Conservation (phyloP, 805 yeast genomes). For the Cyberlindnera bimundalis region DNA sequence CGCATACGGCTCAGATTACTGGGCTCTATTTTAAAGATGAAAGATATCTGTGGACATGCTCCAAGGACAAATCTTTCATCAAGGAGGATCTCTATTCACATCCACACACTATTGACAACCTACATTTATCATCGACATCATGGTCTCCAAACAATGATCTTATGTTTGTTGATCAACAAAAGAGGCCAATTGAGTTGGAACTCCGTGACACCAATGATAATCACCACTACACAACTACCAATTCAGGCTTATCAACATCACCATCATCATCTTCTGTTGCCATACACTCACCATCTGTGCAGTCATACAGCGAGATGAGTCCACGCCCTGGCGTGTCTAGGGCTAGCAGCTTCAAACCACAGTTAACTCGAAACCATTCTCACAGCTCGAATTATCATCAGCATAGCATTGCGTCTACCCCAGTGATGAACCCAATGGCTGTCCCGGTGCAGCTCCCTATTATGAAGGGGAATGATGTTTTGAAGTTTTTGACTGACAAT, state of each 20-base stretch:
- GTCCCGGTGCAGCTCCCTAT: conserved; percentile 27
- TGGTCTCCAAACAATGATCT: conserved; percentile 59
- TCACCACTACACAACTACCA: background rate
- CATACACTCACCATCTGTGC: conserved; percentile 5
- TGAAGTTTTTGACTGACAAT: conserved; percentile 46
- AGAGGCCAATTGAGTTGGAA: conserved; percentile 8
- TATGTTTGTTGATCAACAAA: conserved; percentile 47
- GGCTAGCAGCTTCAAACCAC: conserved; percentile 22
- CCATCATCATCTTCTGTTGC: conserved; percentile 17
- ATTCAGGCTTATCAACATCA: conserved; percentile 15
- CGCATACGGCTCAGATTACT: conserved; percentile 47
- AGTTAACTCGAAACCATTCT: conserved; percentile 18
- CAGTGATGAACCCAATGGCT: conserved; percentile 22
- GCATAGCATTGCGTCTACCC: conserved; percentile 7
- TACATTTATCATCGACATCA: conserved; percentile 48
- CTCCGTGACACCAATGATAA: conserved; percentile 3
- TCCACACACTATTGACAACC: conserved; percentile 43
- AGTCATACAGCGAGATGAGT: conserved; percentile 12
- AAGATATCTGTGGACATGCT: conserved; percentile 43
- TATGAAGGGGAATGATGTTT: conserved; percentile 28
- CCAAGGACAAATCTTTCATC: conserved; percentile 46
- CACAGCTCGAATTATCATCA: conserved; percentile 13
- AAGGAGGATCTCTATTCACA: conserved; percentile 46
- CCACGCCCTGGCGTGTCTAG: conserved; percentile 28
- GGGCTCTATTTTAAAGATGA: conserved; percentile 57